These are phyloP conservation scores for Pisolithus tinctorius DNA, from an alignment of 768 basidiomycete genomes.

Conservation along the genomic window DNA sequence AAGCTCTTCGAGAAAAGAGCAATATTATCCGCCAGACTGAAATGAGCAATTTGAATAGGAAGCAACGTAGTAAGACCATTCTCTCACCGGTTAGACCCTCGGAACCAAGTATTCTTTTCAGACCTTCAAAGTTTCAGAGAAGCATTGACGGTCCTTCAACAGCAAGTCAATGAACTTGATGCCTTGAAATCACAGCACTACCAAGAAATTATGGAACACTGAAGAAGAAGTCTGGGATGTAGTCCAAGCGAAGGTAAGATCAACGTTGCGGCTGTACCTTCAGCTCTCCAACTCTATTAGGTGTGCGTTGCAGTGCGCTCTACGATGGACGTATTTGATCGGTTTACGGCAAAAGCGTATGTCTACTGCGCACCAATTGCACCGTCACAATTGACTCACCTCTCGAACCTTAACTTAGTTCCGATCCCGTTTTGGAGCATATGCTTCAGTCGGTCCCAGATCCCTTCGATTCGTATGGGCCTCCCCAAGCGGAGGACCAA, in stretches of 20 bases:
- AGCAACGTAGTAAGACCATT: slow-evolving; percentile 66
- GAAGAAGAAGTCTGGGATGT: slow-evolving; percentile 96
- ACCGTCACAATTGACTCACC: slow-evolving; percentile 8
- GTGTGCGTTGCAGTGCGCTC: slow-evolving; percentile 80
- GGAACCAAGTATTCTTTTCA: slow-evolving; percentile 24
- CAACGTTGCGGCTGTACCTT: slow-evolving; percentile 5
- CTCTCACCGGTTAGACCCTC: slow-evolving; percentile 3
- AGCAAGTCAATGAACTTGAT: slow-evolving; percentile 89
- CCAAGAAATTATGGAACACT: slow-evolving; percentile 80
- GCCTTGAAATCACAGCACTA: slow-evolving; percentile 81
- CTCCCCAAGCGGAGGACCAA: slow-evolving; percentile 80
- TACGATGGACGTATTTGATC: slow-evolving; percentile 88
- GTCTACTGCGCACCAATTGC: slow-evolving; percentile 20
- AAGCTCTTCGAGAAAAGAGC: slow-evolving; percentile 75
- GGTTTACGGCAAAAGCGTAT: slow-evolving; percentile 80
- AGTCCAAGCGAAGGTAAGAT: slow-evolving; percentile 71
- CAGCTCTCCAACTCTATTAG: slow-evolving; percentile 29
- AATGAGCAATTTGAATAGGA: slow-evolving; percentile 74
- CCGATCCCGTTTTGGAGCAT: slow-evolving; percentile 85
- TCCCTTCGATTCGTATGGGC: slow-evolving; percentile 89
- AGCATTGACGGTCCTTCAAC: slow-evolving; percentile 72
- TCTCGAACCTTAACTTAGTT: slow-evolving; percentile 34
- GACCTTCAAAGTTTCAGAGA: slow-evolving; percentile 87
- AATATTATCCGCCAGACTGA: slow-evolving; percentile 81
- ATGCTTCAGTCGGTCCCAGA: slow-evolving; percentile 88